These are phyloP conservation scores for Hordeum marinum DNA, from an alignment of 176 grass and related monocot species.

Conservation along the genomic window DNA sequence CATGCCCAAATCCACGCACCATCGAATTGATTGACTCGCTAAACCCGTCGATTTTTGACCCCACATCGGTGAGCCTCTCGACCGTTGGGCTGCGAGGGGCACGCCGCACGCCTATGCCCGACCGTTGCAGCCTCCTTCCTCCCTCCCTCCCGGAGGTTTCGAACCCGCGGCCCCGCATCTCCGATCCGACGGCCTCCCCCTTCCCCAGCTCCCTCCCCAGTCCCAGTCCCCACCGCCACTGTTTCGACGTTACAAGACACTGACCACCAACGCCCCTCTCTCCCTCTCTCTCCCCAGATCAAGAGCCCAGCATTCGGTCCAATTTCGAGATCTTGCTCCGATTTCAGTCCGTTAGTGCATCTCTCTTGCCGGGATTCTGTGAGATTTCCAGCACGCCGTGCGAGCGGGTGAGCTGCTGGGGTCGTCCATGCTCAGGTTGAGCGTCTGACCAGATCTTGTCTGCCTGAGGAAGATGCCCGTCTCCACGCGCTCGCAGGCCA, in stretches of 20 bases:
- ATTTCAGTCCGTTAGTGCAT: not conserved
- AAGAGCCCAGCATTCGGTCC: not conserved
- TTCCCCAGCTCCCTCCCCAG: not conserved
- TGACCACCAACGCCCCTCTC: not conserved
- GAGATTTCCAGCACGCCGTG: not conserved
- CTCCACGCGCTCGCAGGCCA: conserved; percentile 55
- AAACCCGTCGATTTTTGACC: not conserved
- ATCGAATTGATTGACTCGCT: not conserved
- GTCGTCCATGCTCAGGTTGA: conserved; percentile 37
- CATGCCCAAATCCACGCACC: not conserved
- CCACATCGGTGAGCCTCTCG: not conserved
- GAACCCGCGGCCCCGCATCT: conserved; percentile 20
- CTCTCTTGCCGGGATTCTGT: not conserved
- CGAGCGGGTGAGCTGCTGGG: not conserved
- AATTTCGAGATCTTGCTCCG: not conserved
- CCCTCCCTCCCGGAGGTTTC: conserved; percentile 22
- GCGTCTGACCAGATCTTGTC: conserved; percentile 13
- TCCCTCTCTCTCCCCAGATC: conserved; percentile 10
- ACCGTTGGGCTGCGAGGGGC: conserved; percentile 25
- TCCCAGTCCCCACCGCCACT: not conserved
- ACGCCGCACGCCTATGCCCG: conserved; percentile 2
- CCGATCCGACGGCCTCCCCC: conserved; percentile 33
- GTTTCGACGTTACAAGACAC: conserved; percentile 18
- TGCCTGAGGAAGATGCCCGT: conserved; percentile 56
- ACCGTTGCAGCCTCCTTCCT: conserved; percentile 44